Percentiles rank a stretch among this genome's conserved stretches.
Evolutionary conservation across 371 early-diverging fungal genomes (phyloP).

Genomic region (Phascolomyces articulosus): DNA sequence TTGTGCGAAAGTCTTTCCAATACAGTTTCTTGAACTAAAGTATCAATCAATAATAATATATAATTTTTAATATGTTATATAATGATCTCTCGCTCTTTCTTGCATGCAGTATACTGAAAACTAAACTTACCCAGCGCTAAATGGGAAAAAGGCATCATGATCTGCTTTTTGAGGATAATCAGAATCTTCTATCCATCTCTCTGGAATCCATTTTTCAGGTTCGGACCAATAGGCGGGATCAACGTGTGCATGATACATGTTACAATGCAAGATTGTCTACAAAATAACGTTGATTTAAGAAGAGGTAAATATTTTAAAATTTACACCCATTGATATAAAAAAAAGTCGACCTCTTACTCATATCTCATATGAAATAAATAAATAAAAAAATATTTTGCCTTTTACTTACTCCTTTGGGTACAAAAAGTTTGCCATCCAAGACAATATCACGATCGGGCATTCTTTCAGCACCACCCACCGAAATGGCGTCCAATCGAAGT

Average conservation of each 20-base stretch:
- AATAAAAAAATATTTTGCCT: background rate
- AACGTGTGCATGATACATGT: constrained; percentile 22
- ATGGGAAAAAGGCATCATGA: constrained; percentile 26
- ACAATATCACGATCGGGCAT: constrained; percentile 17
- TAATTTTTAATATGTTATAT: background rate
- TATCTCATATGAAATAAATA: no score
- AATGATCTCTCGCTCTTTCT: background rate
- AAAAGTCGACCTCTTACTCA: no score
- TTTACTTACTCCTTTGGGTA: constrained; percentile 31
- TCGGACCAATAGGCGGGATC: constrained; percentile 26
- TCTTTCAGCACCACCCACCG: constrained; percentile 21
- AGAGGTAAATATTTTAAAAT: background rate
- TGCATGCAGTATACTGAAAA: background rate
- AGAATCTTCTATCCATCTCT: constrained; percentile 29
- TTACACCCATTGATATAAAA: no score
- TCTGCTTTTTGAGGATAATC: background rate
- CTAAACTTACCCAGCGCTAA: background rate
- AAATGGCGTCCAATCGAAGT: constrained; percentile 30
- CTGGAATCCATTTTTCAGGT: constrained; percentile 26
- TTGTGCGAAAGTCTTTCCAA: constrained; percentile 54
- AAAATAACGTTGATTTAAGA: background rate
- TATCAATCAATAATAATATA: constrained; percentile 4
- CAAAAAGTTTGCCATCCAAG: constrained; percentile 12
- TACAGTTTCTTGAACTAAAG: constrained; percentile 46
- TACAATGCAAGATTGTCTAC: constrained; percentile 6